phyloP scores from a whole-genome alignment of 2,329 filamentous ascomycete species.

The Aureobasidium sp. region DNA sequence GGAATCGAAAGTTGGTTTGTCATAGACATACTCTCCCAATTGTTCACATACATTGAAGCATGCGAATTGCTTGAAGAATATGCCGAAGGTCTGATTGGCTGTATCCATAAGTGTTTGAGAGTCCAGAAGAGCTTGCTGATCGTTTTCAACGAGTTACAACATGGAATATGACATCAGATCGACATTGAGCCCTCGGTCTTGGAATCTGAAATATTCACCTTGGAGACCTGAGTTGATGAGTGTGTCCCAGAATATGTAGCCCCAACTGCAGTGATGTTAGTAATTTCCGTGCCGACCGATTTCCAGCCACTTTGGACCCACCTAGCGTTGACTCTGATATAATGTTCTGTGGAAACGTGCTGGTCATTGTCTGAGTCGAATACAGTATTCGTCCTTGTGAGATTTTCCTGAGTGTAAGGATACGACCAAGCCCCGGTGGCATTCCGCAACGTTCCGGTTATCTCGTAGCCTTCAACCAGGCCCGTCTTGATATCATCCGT shows the following conservation, averaged over 20 bases:
- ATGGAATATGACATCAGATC: not conserved
- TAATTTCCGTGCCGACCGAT: too few relatives aligned
- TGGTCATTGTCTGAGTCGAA: too few relatives aligned
- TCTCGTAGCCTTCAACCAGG: not conserved
- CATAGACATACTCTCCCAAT: not conserved
- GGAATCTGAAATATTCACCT: not conserved
- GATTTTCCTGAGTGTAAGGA: not conserved
- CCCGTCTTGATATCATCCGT: not conserved
- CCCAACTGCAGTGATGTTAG: too few relatives aligned
- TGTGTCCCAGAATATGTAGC: too few relatives aligned
- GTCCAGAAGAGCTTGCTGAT: not conserved
- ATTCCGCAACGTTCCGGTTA: not conserved
- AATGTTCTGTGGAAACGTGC: too few relatives aligned
- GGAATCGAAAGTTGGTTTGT: not conserved
- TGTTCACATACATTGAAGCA: not conserved
- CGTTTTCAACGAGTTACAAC: not conserved
- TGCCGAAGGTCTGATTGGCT: not conserved
- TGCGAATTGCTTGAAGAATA: constrained; percentile 6
- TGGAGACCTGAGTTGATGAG: too few relatives aligned
- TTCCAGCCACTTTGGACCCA: too few relatives aligned
- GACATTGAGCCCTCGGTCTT: not conserved
- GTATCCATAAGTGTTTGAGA: not conserved
- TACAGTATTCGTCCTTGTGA: not conserved
- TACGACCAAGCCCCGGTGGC: not conserved
- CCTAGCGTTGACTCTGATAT: too few relatives aligned